phyloP scores from a whole-genome alignment of 306 rosid genomes.

The Alnus glutinosa region DNA sequence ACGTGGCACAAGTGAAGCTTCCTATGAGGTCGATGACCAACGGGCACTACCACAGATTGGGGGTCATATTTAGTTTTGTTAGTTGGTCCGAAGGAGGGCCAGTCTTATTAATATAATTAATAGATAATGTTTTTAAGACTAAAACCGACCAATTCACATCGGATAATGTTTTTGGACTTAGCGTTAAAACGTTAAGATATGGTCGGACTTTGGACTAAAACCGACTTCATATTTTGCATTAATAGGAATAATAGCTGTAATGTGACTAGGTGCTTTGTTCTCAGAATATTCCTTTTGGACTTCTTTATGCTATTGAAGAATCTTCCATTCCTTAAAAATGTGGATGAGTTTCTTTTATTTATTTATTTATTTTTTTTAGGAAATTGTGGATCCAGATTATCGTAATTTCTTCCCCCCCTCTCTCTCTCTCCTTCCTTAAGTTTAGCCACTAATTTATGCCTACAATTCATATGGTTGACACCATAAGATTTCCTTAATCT shows the following conservation, averaged over 20 bases:
- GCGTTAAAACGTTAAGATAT: not conserved
- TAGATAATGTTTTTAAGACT: not conserved
- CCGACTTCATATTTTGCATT: not conserved
- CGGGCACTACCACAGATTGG: not conserved
- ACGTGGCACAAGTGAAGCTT: not conserved
- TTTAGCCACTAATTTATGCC: too few relatives aligned
- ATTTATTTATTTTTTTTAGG: not conserved
- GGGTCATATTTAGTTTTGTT: not conserved
- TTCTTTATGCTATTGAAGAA: too few relatives aligned
- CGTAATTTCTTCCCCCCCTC: not conserved
- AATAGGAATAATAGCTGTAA: too few relatives aligned
- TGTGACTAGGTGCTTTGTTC: not conserved
- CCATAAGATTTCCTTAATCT: not conserved
- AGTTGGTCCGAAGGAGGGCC: not conserved
- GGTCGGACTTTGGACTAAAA: not conserved
- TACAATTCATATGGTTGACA: too few relatives aligned
- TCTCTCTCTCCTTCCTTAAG: not conserved
- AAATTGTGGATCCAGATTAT: not conserved
- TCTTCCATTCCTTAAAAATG: not conserved
- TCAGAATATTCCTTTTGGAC: not conserved
- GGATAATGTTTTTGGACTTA: constrained; percentile 3
- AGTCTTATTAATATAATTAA: not conserved
- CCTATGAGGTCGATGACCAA: not conserved
- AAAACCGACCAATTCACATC: not conserved
- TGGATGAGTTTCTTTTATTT: not conserved